These are phyloP conservation scores for Heimioporus punctisporus DNA, from an alignment of 1,284 basidiomycete species.

Conservation along the genomic window DNA sequence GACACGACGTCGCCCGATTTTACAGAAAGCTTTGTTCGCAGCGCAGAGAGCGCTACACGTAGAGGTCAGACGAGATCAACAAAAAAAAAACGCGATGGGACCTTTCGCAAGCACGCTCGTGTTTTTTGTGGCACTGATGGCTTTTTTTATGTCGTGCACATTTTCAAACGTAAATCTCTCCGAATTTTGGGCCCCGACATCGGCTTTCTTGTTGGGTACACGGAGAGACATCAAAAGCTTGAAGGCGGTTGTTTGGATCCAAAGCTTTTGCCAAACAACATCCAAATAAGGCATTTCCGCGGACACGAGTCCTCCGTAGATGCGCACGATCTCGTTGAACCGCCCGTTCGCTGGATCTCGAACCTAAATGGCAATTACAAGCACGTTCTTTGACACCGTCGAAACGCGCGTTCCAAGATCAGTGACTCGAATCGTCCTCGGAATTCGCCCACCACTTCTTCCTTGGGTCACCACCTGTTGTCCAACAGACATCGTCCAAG, in stretches of 20 bases:
- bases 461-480: too few relatives aligned
- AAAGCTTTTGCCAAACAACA: conserved; percentile 30
- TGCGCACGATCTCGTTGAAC: too few relatives aligned
- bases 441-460: neutral
- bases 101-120: conserved; percentile 26
- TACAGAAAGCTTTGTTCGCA: conserved; percentile 36
- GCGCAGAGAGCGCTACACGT: conserved; percentile 42
- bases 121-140: conserved; percentile 17
- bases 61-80: neutral
- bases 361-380: too few relatives aligned
- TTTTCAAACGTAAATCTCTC: conserved; percentile 16
- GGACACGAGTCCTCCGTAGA: too few relatives aligned
- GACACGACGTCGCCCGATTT: conserved; percentile 26
- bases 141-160: conserved; percentile 26
- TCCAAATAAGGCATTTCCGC: neutral
- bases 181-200: neutral
- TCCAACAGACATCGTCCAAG: too few relatives aligned
- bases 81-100: conserved; percentile 5
- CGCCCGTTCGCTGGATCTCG: too few relatives aligned
- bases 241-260: conserved; percentile 26
- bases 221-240: conserved; percentile 12
- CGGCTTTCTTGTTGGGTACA: conserved; percentile 15
- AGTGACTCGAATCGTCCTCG: neutral
- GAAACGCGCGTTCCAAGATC: too few relatives aligned
- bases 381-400: too few relatives aligned